phyloP scores from a whole-genome alignment of 768 basidiomycete genomes.

The Boletus rubroflammeus region DNA sequence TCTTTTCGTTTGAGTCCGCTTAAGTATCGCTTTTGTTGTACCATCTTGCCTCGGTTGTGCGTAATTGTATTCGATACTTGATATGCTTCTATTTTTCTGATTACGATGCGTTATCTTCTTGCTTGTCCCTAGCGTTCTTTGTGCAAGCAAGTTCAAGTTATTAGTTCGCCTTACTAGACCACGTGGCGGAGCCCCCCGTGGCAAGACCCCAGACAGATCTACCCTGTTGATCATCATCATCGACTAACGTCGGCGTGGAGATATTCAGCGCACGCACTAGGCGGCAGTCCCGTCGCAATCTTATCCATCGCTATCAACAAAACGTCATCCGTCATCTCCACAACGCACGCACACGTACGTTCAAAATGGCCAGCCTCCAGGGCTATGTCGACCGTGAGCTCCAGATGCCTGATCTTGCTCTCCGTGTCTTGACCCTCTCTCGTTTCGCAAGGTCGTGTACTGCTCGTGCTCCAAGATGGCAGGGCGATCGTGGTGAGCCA shows the following conservation, averaged over 20 bases:
- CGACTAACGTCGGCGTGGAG: background rate
- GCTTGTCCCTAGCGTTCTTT: too few species aligned
- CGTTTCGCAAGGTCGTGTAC: conserved; percentile 65
- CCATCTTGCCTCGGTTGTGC: background rate
- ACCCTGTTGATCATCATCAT: background rate
- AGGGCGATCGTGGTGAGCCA: conserved; percentile 83
- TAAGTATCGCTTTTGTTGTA: background rate
- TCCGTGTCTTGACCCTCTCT: background rate
- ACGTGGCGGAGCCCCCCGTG: background rate
- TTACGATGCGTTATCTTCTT: background rate
- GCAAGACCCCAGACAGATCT: background rate
- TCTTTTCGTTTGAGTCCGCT: background rate
- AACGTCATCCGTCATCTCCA: conserved; percentile 2
- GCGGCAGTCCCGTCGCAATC: background rate
- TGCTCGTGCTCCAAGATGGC: conserved; percentile 94
- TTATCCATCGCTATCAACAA: background rate
- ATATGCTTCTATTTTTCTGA: background rate
- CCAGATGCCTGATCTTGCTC: background rate
- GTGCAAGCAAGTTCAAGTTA: too few species aligned
- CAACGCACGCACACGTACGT: conserved; percentile 16
- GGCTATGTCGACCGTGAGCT: conserved; percentile 84
- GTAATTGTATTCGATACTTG: background rate
- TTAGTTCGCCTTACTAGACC: background rate
- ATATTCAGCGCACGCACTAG: background rate
- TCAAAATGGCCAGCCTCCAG: conserved; percentile 80